Base-by-base conservation (phyloP, 768 basidiomycete genomes). In the Russula sp. region DNA sequence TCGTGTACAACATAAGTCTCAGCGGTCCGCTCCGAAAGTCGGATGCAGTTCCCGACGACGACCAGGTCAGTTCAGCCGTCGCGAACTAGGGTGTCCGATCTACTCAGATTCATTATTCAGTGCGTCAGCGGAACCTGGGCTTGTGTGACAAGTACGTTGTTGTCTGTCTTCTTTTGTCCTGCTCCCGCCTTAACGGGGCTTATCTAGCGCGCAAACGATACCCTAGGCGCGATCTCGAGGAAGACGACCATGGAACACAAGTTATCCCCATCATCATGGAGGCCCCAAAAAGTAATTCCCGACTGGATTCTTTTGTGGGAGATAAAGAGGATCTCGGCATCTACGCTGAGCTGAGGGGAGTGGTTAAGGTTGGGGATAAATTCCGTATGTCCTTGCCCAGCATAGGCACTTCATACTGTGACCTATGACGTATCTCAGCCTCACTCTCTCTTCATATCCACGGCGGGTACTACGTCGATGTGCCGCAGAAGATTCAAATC, bases 391-490 rank as follows among this genome's bases (percentile, higher is more conserved):
- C 11, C 38, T 35, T 42, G 10, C 20, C 25, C 56, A 8, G 29
- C 38, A 52, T 38, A n/a, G 35, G 20, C 29, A n/a, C 38, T 20
- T 55, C 18, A 48, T 39, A 29, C 8, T 10, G 39, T 22, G 7
- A n/a, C 7, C 5, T 32, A 36, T 52, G 36, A 49, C 53, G 47
- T 61, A 55, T 35, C 22, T n/a, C 49, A 70, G 69, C 60, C 10
- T 63, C 68, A 7, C 63, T 74, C 20, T 64, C 67, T 22, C 38
- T 73, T 22, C 63, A 64, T 45, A 57, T 71, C 58, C 60, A 68
- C 51, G 71, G 72, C 48, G 70, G 73, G 13, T 66, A 64, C 48
- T 71, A 73, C 42, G 66, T 69, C n/a, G 54, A 70, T 53, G 55
- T 62, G 25, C 53, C 60, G 11, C 71, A 72, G 56, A 63, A 65